These are phyloP conservation scores for Fraxinus pennsylvanica DNA, from an alignment of 257 asterid species.

Conservation along the genomic window DNA sequence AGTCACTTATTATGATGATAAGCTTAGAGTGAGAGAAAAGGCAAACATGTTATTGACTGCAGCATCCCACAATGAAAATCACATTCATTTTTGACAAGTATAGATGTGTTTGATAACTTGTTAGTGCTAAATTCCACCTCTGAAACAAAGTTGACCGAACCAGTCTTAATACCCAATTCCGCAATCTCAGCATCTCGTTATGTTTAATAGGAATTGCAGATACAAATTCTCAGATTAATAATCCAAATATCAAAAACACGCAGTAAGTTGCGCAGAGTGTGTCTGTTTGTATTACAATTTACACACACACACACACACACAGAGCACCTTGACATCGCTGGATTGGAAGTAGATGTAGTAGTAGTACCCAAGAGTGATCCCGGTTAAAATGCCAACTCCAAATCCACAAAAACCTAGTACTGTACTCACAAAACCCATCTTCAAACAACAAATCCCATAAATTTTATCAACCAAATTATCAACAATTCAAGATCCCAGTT, in stretches of 20 bases:
- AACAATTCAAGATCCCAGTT: conserved; percentile 24
- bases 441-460: background rate
- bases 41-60: background rate
- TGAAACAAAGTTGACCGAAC: too few species aligned
- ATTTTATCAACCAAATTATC: background rate
- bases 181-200: background rate
- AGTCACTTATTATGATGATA: background rate
- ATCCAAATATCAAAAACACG: background rate
- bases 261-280: background rate
- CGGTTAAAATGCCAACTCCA: conserved; percentile 72
- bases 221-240: background rate
- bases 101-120: background rate
- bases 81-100: background rate
- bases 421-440: conserved; percentile 77
- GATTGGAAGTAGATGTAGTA: conserved; percentile 80
- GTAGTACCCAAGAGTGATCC: conserved; percentile 42
- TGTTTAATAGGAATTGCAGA: background rate
- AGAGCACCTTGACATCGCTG: conserved; percentile 69
- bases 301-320: background rate
- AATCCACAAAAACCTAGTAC: conserved; percentile 79
- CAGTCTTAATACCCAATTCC: background rate
- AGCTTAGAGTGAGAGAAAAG: too few species aligned
- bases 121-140: too few species aligned
- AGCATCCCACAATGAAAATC: background rate
- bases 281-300: too few species aligned